Base-by-base conservation (phyloP, 495 filamentous ascomycete species). In the Cercophora newfieldiana region DNA sequence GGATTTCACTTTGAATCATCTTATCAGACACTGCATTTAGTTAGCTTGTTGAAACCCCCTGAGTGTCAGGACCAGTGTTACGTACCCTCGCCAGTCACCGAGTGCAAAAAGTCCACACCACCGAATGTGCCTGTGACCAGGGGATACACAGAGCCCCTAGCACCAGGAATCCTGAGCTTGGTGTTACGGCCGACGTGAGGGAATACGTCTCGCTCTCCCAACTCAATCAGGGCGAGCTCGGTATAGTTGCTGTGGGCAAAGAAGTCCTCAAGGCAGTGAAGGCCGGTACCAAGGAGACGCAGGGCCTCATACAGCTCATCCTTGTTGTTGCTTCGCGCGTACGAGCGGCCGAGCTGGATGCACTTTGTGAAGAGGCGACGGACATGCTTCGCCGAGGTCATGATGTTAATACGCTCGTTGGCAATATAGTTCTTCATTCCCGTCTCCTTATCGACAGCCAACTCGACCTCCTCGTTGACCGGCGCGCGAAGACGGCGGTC, bases 361-460 rank as follows among this genome's bases (percentile, higher is more conserved):
- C 85, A 90, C 55, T 83, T 79, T n/a, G 82, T 75, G 64, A 96
- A 91, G 1, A 93, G 83, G 44, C 84, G 80, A 33, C 93, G 86
- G 59, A 97, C 85, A 68, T 95, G 81, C 12, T 80, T 81, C 28
- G 93, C 90, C 59, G 90, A 95, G 25, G 86, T 93, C 70, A 89
- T 87, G 71, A 95, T 93, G 55, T 82, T 84, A 26, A 84, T 75
- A 53, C 85, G 78, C 73, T 97, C 93, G 49, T 91, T 91, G 24
- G 93, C 91, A 74, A 97, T 96, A 71, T 97, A 96, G 69, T 90
- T 91, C 78, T 97, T 97, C 77, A 97, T 80, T 49, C 93, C 92
- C n/a, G 89, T 92, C 65, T 87, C 80, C 1, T 79, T 79, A 70
- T 97, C 90, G 69, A 97, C 86, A 18, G 83, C 86, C 19, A 97